These are phyloP conservation scores for Chaetothyriales sp. DNA, from an alignment of 2,329 filamentous ascomycete species.

Conservation along the genomic window DNA sequence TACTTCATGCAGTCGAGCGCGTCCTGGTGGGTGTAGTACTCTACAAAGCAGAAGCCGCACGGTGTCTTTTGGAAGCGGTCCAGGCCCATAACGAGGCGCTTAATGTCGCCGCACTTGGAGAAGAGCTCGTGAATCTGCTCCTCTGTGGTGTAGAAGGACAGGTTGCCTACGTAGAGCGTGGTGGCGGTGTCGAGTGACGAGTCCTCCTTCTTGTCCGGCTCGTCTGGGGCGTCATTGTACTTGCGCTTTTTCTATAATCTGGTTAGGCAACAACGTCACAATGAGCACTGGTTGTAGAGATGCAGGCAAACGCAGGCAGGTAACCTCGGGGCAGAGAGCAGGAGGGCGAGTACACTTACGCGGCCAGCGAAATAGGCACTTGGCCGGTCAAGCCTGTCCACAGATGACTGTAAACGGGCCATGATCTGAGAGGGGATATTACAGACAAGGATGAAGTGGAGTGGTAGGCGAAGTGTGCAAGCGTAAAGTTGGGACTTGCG, in stretches of 20 bases:
- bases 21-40: constrained; percentile 97
- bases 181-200: constrained; percentile 76
- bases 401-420: constrained; percentile 40
- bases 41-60: constrained; percentile 98
- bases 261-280: constrained; percentile 6
- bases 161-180: constrained; percentile 92
- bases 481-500: not conserved
- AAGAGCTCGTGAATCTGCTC: constrained; percentile 98
- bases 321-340: not conserved
- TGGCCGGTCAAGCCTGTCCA: constrained; percentile 82
- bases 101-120: constrained; percentile 91
- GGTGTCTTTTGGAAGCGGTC: constrained; percentile 96
- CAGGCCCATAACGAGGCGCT: constrained; percentile 92
- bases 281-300: constrained; percentile 1
- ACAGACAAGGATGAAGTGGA: not conserved
- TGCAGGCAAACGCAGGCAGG: not conserved
- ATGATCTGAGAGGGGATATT: not conserved
- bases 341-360: constrained; percentile 35
- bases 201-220: constrained; percentile 44
- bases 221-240: constrained; percentile 39
- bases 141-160: constrained; percentile 97
- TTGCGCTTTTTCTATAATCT: constrained; percentile 52
- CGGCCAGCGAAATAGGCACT: constrained; percentile 83
- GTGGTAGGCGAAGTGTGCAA: constrained; percentile 2
- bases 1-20: constrained; percentile 98